Base-by-base conservation (phyloP, 768 basidiomycete species). In the Phlegmacium glaucopus region DNA sequence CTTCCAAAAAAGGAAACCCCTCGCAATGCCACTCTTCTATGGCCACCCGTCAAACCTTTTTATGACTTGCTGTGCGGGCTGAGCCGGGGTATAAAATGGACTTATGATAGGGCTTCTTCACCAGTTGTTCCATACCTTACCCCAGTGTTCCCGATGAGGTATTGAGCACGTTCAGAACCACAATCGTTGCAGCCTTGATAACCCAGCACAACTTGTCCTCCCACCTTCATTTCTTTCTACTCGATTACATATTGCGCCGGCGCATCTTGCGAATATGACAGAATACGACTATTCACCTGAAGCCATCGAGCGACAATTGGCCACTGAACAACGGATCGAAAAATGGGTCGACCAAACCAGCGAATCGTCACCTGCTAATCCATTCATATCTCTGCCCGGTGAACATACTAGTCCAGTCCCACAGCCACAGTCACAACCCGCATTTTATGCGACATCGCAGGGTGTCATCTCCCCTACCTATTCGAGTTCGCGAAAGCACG, bases 211-310 rank as follows among this genome's bases (percentile, higher is more conserved):
- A n/a, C n/a, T 34, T 10, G 6, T 34, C 32, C 32, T 34, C 30
- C 13, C 30, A 32, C 30, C 13, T 34, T n/a, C 32, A 11, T 34
- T 34, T n/a, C 2, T n/a, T n/a, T 34, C 32, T 34, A 34, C 32
- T n/a, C 30, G 9, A 32, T 8, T 13, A 32, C 13, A 8, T 32
- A 32, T 32, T 34, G 32, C 32, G 32, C 32, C 10, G 32, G 32
- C 32, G 32, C 32, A 34, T 8, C 30, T 8, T 8, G 30, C 28
- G 18, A 28, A 22, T 16, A 59, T 59, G 57, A 59, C 57, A 16
- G 57, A 59, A 44, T 59, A 59, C 48, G 57, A 59, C 47, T 59
- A 47, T 40, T 59, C 57, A 3, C 57, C 57, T 8, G 54, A 51
- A 5, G 57, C 50, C 6, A 13, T 45, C 36, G 52, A 59, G 37